Evolutionary conservation across 306 rosid species (phyloP).

Genomic region (Trifolium repens): DNA sequence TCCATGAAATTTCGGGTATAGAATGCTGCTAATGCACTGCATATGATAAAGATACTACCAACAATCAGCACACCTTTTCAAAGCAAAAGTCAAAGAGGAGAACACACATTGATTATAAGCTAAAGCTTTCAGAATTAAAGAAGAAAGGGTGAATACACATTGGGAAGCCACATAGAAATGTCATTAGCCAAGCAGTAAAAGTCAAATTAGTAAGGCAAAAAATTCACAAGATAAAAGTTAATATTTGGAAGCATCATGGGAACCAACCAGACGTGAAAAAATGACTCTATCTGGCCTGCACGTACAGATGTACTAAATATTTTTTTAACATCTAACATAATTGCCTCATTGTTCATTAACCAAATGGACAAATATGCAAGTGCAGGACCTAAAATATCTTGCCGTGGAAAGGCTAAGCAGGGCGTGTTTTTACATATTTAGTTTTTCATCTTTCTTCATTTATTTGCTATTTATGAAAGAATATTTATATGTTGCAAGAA

Average conservation of each 20-base stretch:
- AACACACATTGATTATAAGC: background rate
- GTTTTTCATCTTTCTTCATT: background rate
- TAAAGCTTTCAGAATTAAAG: constrained; percentile 32
- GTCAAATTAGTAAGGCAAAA: constrained; percentile 26
- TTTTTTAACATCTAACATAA: constrained; percentile 28
- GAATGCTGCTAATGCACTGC: constrained; percentile 97
- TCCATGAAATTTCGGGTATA: constrained; percentile 86
- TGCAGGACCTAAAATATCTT: constrained; percentile 25
- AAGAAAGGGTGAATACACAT: constrained; percentile 1
- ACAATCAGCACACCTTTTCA: constrained; percentile 36
- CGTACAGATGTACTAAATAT: background rate
- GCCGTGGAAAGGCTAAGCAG: constrained; percentile 6
- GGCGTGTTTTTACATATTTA: background rate
- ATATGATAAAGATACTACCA: constrained; percentile 46
- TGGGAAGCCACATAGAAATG: constrained; percentile 24
- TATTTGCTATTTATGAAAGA: constrained; percentile 29
- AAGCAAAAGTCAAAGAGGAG: constrained; percentile 15
- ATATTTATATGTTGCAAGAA: constrained; percentile 29
- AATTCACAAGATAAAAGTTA: constrained; percentile 23
- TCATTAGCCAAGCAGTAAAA: background rate
- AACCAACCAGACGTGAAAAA: constrained; percentile 13
- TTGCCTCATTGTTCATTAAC: constrained; percentile 25
- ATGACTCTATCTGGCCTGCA: constrained; percentile 18
- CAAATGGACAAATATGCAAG: constrained; percentile 21
- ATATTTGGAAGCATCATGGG: constrained; percentile 35